Evolutionary conservation across 768 basidiomycete species (phyloP), one percentile per base, ranked within the genome.

Genomic region (Lactarius evosmus): DNA sequence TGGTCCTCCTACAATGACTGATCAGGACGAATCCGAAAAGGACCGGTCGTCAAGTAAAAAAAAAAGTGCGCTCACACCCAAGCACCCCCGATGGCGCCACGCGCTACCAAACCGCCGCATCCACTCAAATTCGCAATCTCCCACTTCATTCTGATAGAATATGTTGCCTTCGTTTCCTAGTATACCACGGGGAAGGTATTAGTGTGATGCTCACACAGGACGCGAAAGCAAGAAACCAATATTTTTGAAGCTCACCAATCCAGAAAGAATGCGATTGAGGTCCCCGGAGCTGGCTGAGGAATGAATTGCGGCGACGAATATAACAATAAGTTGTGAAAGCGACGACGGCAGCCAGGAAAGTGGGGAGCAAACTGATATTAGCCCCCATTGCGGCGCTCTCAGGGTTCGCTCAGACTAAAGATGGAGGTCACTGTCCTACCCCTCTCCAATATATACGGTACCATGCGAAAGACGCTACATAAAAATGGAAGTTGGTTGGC

Each of bases 131-230:
- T 66, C 58, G 27, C n/a, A 50, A 60, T 55, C 72, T 17, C 74
- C 72, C 16, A 72, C 68, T 36, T 74, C 67, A 40, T 66, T 61
- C 19, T 72, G 66, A n/a, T 59, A 30, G 16, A 40, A 55, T 27
- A 71, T 51, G 2, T 68, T 63, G 34, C 67, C 61, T 19, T 72
- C 69, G 50, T 69, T 67, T n/a, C 74, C 74, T 73, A 34, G 9
- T 4, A 53, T 9, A 32, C 52, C 27, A 29, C 19, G 52, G 16
- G 1, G 19, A n/a, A 32, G 3, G 30, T 0, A 32, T 33, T 9
- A 33, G 29, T 19, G 16, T 14, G 30, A 16, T 53, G 17, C 6
- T 49, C 12, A 46, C 41, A 44, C 44, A 27, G 12, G 46, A 14
- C 25, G 25, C 25, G 2, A 14, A 14, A 6, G 22, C 6, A 2